Conservation (phyloP, 192 early-diverging fungal species). For the Entomortierella parvispora region DNA sequence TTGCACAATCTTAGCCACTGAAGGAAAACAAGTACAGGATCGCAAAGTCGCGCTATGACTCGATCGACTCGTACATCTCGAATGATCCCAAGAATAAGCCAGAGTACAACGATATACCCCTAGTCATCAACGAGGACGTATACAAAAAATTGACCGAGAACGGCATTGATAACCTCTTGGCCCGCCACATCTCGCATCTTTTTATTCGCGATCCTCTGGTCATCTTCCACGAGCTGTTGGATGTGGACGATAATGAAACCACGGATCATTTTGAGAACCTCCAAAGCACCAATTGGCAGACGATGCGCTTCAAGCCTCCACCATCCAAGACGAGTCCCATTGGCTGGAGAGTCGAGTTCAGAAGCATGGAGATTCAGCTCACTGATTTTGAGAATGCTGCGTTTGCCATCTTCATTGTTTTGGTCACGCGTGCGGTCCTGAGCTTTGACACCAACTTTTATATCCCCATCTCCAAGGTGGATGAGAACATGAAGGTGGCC, state of each 20-base stretch:
- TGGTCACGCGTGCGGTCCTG: conserved; percentile 88
- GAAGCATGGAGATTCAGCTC: conserved; percentile 95
- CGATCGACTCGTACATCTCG: conserved; percentile 90
- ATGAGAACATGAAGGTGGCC: conserved; percentile 92
- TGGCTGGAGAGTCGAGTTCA: conserved; percentile 99
- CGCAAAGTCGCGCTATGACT: conserved; percentile 96
- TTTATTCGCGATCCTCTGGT: conserved; percentile 99
- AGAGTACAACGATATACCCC: conserved; percentile 93
- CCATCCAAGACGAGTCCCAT: conserved; percentile 91
- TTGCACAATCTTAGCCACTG: conserved; percentile 67
- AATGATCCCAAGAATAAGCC: conserved; percentile 76
- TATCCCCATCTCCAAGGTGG: conserved; percentile 94
- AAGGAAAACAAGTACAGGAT: conserved; percentile 82
- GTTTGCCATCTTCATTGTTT: conserved; percentile 92
- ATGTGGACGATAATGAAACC: conserved; percentile 83
- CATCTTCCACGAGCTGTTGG: conserved; percentile 89
- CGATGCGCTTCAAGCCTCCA: conserved; percentile 95
- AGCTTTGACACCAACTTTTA: conserved; percentile 95
- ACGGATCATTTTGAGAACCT: conserved; percentile 99
- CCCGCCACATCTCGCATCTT: conserved; percentile 92
- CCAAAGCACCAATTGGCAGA: conserved; percentile 99
- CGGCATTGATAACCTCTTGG: conserved; percentile 89
- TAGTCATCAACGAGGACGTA: conserved; percentile 85
- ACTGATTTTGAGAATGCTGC: conserved; percentile 98
- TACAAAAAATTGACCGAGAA: conserved; percentile 75